Evolutionary conservation across 1,284 basidiomycete genomes (phyloP).

Genomic region (Ceratobasidium sp.): DNA sequence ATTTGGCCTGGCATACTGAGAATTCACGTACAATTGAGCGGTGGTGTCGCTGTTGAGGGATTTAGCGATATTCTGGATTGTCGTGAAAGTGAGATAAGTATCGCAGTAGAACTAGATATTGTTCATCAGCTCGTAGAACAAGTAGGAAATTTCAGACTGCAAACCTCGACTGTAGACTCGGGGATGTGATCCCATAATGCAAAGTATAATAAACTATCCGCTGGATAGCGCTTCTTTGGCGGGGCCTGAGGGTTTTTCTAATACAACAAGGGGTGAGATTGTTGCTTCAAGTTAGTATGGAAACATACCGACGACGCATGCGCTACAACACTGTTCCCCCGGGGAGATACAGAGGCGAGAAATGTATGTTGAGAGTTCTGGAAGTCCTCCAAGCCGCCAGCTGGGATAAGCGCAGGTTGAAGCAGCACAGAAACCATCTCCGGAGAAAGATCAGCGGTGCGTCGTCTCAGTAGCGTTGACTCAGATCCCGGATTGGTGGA

Average conservation of each 20-base stretch:
- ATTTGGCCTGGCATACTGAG: background rate
- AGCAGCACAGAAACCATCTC: constrained; percentile 6
- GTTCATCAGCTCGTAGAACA: background rate
- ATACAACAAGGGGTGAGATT: background rate
- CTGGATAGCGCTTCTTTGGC: constrained; percentile 33
- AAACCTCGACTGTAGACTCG: constrained; percentile 37
- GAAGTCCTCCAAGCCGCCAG: constrained; percentile 23
- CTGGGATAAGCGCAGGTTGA: constrained; percentile 27
- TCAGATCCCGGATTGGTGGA: too few relatives aligned
- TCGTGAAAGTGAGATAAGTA: constrained; percentile 48
- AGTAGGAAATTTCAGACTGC: background rate
- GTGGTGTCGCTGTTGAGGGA: constrained; percentile 43
- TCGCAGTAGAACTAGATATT: constrained; percentile 37
- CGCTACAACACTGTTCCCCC: constrained; percentile 33
- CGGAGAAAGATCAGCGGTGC: too few relatives aligned
- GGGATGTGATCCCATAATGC: constrained; percentile 45
- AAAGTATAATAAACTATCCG: constrained; percentile 40
- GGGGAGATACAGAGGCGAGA: constrained; percentile 22
- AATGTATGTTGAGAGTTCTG: constrained; percentile 39
- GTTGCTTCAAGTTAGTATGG: too few relatives aligned
- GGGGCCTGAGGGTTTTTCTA: constrained; percentile 27
- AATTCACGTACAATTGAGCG: constrained; percentile 10
- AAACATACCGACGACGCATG: constrained; percentile 34
- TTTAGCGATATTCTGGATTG: constrained; percentile 44
- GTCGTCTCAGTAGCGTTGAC: background rate